Percentiles rank a stretch among this genome's conserved stretches.
Conservation (phyloP, 192 early-diverging fungal species). For the Podila verticillata region DNA sequence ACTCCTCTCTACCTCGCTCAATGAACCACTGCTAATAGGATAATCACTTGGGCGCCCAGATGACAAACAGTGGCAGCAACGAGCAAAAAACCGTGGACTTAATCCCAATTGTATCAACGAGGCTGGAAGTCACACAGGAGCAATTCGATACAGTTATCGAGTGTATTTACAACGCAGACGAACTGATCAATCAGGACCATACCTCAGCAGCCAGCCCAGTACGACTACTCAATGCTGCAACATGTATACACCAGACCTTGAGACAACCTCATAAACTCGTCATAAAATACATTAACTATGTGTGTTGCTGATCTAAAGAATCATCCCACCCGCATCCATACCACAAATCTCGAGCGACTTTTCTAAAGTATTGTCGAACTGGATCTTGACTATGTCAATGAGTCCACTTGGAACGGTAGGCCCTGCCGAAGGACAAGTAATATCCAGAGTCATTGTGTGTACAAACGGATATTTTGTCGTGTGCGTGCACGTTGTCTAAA, state of each 20-base stretch:
- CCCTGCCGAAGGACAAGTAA: conserved; percentile 19
- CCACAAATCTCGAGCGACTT: conserved; percentile 45
- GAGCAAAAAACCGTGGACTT: neutral
- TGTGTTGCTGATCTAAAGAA: neutral
- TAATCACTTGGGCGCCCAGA: neutral
- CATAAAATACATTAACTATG: neutral
- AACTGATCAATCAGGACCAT: neutral
- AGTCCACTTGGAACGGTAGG: neutral
- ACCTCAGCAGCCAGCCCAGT: neutral
- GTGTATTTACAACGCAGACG: neutral
- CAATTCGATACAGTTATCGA: neutral
- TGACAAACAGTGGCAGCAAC: neutral
- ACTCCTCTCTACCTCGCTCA: neutral
- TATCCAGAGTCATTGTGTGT: conserved; percentile 34
- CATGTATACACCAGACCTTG: neutral
- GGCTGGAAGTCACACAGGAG: neutral
- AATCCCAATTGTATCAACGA: neutral
- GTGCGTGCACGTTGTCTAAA: conserved; percentile 32
- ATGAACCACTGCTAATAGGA: neutral
- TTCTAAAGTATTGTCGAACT: conserved; percentile 7
- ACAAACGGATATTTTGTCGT: conserved; percentile 32
- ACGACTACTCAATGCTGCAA: neutral
- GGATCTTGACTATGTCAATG: neutral
- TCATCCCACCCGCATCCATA: conserved; percentile 34
- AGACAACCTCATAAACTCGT: neutral